These are phyloP conservation scores for Sanghuangporus baumii DNA, from an alignment of 1,284 basidiomycete genomes.

Conservation along the genomic window DNA sequence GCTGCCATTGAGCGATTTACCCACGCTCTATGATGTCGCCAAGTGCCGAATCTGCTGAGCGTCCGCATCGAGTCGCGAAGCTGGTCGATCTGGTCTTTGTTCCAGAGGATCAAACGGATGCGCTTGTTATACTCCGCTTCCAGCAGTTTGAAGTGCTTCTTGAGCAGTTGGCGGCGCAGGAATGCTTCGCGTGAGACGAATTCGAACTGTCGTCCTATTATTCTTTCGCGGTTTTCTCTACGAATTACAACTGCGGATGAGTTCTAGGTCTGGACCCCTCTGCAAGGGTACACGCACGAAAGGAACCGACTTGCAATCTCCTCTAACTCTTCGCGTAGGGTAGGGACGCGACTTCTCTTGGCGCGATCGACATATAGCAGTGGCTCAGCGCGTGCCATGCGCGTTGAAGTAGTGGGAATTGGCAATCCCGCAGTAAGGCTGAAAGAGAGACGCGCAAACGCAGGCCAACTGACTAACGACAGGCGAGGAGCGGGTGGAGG, in stretches of 20 bases:
- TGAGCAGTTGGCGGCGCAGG: not conserved
- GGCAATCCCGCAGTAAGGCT: too few species aligned
- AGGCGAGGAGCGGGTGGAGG: too few species aligned
- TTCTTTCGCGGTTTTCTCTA: not conserved
- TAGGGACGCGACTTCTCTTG: not conserved
- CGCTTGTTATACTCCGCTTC: not conserved
- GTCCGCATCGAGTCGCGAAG: not conserved
- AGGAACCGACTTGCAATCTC: not conserved
- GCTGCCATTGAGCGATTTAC: not conserved
- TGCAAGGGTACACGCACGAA: not conserved
- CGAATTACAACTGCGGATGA: not conserved
- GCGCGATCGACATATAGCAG: not conserved
- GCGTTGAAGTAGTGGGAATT: too few species aligned
- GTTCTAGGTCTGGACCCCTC: not conserved
- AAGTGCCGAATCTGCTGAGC: not conserved
- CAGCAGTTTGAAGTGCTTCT: not conserved
- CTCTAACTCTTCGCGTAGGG: not conserved
- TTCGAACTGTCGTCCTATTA: not conserved
- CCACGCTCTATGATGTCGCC: not conserved
- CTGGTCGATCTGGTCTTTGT: not conserved
- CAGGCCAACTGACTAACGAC: too few species aligned
- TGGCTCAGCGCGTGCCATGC: too few species aligned
- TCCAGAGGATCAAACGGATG: not conserved
- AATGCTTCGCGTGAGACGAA: not conserved
- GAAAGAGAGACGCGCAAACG: too few species aligned